Conservation (phyloP, 495 filamentous ascomycete genomes). For the Aspergillus nanangensis region DNA sequence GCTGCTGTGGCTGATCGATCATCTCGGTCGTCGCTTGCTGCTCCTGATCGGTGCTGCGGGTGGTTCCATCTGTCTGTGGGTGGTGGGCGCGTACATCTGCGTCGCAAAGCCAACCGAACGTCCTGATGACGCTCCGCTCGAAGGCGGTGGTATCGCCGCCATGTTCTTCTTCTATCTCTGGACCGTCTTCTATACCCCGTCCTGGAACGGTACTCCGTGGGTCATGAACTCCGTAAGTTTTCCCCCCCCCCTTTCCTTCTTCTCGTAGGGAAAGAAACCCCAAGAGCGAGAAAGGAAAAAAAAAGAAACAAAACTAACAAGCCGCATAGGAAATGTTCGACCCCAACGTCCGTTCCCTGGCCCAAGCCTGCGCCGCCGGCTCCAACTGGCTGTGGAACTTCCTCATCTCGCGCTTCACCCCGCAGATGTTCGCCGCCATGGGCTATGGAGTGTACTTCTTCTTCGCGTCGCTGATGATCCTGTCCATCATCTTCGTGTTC, state of each 20-base stretch:
- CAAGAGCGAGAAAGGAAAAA: no score
- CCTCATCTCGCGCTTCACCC: constrained; percentile 66
- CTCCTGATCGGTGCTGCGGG: constrained; percentile 71
- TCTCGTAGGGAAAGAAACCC: no score
- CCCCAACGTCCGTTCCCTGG: constrained; percentile 59
- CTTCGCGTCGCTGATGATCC: constrained; percentile 67
- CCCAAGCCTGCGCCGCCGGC: constrained; percentile 62
- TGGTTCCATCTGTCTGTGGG: constrained; percentile 67
- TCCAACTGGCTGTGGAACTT: constrained; percentile 80
- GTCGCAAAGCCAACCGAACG: constrained; percentile 43
- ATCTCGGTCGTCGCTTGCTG: constrained; percentile 61
- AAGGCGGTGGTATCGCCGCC: constrained; percentile 59
- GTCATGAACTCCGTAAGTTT: constrained; percentile 52
- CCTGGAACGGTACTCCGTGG: constrained; percentile 72
- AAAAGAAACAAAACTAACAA: background rate
- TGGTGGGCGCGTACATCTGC: constrained; percentile 70
- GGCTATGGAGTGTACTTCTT: constrained; percentile 75
- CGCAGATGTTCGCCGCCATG: constrained; percentile 70
- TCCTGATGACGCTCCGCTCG: constrained; percentile 33
- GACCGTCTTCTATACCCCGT: constrained; percentile 72
- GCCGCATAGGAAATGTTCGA: constrained; percentile 53
- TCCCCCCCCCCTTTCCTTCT: no score
- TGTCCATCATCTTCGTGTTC: constrained; percentile 62
- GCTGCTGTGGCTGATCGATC: constrained; percentile 68
- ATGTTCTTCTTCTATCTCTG: constrained; percentile 80